Conservation (phyloP, 1,284 basidiomycete genomes). For the Cerioporus squamosus region DNA sequence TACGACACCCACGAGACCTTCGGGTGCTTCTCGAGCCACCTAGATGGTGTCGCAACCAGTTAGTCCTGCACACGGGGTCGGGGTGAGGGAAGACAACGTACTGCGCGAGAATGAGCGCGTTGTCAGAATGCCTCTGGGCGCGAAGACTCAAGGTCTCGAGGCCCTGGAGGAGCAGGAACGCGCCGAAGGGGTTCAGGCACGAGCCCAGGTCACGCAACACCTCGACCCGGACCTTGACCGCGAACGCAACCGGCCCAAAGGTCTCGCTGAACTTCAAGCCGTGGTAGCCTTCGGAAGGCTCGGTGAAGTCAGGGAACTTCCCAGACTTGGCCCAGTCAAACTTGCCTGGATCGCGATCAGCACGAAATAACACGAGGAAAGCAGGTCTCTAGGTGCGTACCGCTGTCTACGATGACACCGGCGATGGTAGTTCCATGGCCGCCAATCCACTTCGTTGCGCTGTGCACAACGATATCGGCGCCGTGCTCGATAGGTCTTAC, state of each 20-base stretch:
- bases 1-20: conserved; percentile 85
- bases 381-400: conserved; percentile 31
- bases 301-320: conserved; percentile 83
- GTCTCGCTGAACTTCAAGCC: conserved; percentile 76
- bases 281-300: conserved; percentile 86
- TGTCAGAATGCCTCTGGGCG: conserved; percentile 76
- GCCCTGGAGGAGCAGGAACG: conserved; percentile 86
- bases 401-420: conserved; percentile 82
- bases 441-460: conserved; percentile 92
- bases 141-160: conserved; percentile 87
- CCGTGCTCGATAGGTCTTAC: conserved; percentile 79
- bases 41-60: conserved; percentile 16
- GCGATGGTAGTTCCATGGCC: conserved; percentile 90
- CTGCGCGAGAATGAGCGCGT: conserved; percentile 76
- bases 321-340: conserved; percentile 85
- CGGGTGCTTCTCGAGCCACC: conserved; percentile 73
- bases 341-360: conserved; percentile 52
- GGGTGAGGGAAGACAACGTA: conserved; percentile 32
- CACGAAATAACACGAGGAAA: not conserved
- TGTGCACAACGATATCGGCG: conserved; percentile 86
- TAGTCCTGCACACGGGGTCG: conserved; percentile 2
- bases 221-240: conserved; percentile 75
- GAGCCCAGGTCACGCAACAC: conserved; percentile 83
- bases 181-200: conserved; percentile 78
- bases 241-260: conserved; percentile 76